These are phyloP conservation scores for Cryomyces minteri DNA, from an alignment of 495 filamentous ascomycete genomes.

Conservation along the genomic window DNA sequence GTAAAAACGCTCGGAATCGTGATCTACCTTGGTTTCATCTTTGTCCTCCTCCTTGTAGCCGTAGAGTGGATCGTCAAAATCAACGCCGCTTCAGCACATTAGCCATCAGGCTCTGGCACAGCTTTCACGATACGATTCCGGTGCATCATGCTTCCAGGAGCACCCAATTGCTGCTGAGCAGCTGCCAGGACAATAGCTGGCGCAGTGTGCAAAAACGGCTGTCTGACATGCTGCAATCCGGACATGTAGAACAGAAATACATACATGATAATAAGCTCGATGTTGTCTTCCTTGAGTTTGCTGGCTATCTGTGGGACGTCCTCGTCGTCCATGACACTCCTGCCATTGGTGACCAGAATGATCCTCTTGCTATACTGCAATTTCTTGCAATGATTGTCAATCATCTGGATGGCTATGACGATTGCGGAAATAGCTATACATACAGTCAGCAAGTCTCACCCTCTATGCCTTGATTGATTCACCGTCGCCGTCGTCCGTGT, in stretches of 20 bases:
- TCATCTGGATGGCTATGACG: conserved; percentile 73
- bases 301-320: conserved; percentile 44
- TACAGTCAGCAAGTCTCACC: conserved; percentile 4
- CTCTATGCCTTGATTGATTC: conserved; percentile 7
- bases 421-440: conserved; percentile 57
- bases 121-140: too few species aligned
- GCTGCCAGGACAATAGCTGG: too few species aligned
- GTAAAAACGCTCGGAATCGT: not conserved
- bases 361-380: conserved; percentile 79
- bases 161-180: too few species aligned
- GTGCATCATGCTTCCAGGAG: too few species aligned
- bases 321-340: conserved; percentile 46
- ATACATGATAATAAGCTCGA: conserved; percentile 66
- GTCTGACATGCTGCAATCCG: not conserved
- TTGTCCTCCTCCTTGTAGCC: conserved; percentile 93
- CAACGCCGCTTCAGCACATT: conserved; percentile 49
- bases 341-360: conserved; percentile 67
- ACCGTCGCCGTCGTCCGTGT: conserved; percentile 60
- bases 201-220: too few species aligned
- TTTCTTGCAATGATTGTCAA: conserved; percentile 61
- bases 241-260: conserved; percentile 13
- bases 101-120: too few species aligned
- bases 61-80: conserved; percentile 87
- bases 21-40: conserved; percentile 21
- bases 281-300: conserved; percentile 54